Evolutionary conservation across 2,329 filamentous ascomycete species (phyloP), one percentile per base, ranked within the genome.

Genomic region (Nannizzia gypsea): DNA sequence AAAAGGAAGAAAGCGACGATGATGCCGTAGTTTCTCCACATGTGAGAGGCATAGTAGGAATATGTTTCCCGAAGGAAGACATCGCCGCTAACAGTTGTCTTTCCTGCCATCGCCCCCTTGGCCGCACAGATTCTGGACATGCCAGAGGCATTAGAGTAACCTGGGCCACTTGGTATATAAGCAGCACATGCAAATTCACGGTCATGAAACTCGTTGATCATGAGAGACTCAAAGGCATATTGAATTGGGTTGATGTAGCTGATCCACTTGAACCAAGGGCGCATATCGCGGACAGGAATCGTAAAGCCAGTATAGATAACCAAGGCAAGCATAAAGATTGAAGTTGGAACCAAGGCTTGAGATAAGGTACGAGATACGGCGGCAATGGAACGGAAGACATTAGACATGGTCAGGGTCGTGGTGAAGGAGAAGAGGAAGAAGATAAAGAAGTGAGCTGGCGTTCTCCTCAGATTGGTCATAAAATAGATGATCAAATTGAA

Each of bases 401-500:
- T 91, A 55, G 87, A 90, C 88, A 93, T 93, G 64, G 82, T 80
- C 67, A 95, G 66, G 0, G 88, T 88, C 0, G 84, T 84, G 61
- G 81, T 70, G 73, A 92, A 89, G 1, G 84, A 86, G 69, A 92
- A 82, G 58, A 96, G 77, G 61, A 90, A 73, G 80, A 89, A 95
- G 75, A 90, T 87, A 79, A 96, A 96, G 78, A 93, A 96, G 0
- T 85, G 74, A 1, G 84, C 87, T 0, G 88, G 77, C 63, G 87
- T 84, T 58, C 89, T 81, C 59, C 87, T 82, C 31, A 96, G 77
- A 64, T 90, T 87, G 0, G 88, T 87, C 83, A 96, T 86, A 73
- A 96, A 96, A 76, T 96, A 96, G 2, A 96, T 74, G 1, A 83
- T 79, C 28, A 91, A 58, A 70, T 96, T 95, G 78, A 95, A 95